phyloP scores from a whole-genome alignment of 2,329 filamentous ascomycete genomes.

The Xylariaceae sp. region DNA sequence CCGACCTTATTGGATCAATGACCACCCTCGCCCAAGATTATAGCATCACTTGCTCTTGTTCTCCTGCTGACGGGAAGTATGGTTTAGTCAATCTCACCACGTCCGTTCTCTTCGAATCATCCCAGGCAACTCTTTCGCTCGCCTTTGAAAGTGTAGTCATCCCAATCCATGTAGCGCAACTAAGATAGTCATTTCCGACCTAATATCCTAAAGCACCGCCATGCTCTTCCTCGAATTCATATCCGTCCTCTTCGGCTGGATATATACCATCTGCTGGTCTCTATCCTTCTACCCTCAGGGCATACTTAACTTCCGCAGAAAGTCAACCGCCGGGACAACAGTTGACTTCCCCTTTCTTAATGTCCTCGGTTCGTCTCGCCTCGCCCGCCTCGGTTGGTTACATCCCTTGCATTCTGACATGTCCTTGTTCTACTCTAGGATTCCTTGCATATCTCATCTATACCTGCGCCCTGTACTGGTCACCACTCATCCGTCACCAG shows the following conservation, averaged over 20 bases:
- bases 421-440: constrained; percentile 38
- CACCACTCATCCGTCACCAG: constrained; percentile 69
- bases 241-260: constrained; percentile 66
- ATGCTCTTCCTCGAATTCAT: constrained; percentile 45
- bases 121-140: too few species aligned
- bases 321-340: constrained; percentile 76
- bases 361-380: constrained; percentile 46
- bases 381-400: background rate
- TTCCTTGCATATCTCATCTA: constrained; percentile 74
- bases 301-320: constrained; percentile 71
- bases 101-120: too few species aligned
- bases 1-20: too few species aligned
- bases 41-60: too few species aligned
- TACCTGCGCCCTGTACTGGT: constrained; percentile 73
- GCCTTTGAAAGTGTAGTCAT: too few species aligned
- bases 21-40: too few species aligned
- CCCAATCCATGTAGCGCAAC: too few species aligned
- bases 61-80: too few species aligned
- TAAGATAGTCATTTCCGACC: too few species aligned
- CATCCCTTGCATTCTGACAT: background rate
- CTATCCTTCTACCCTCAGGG: constrained; percentile 91
- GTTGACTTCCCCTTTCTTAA: constrained; percentile 85
- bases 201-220: too few species aligned
- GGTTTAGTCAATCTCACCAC: too few species aligned
- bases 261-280: constrained; percentile 76